Base-by-base conservation (phyloP, 2,329 filamentous ascomycete genomes). In the Claviceps spartinae region DNA sequence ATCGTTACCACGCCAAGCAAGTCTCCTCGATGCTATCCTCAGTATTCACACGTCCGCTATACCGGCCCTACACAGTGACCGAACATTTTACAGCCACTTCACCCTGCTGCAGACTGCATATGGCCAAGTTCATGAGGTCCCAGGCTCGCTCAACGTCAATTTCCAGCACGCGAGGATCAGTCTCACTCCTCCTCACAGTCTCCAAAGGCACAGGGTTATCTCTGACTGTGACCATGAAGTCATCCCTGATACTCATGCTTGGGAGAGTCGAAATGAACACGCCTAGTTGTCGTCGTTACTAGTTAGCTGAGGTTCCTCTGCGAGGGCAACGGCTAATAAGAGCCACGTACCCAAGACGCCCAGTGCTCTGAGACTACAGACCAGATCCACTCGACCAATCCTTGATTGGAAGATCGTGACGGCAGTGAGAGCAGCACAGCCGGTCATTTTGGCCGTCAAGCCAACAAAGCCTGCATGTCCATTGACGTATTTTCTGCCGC, bases 381-480 rank as follows among this genome's bases (percentile, higher is more conserved):
- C 79, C 13, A 94, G 68, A 7, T 79, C 67, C 20, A 93, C 68
- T 16, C 80, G 71, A 0, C 81, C 81, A 52, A 79, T 83, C 7
- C 58, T 62, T 4, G 60, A 61, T 44, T 82, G 63, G 37, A 75
- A 76, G 45, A 83, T 75, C 30, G 77, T 73, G n/a, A 72, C 82
- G 40, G 72, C 74, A 1, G 84, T 71, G 7, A 95, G 76, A 0
- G 88, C 89, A 1, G 88, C 89, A 1, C 84, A 81, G 0, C 89
- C 91, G 0, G 88, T 88, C 86, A 97, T 95, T 67, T 96, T 95
- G 2, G 79, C 85, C 3, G 95, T 57, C 2, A 97, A 71, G 0
- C 91, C 91, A 1, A 97, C 67, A 18, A 85, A 82, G 0, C 87
- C 82, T 1, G 90, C 72, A 44, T 69, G 69, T 0, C 83, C 69